phyloP scores from a whole-genome alignment of 345 rosid genomes.

The Bruguiera sexangula region DNA sequence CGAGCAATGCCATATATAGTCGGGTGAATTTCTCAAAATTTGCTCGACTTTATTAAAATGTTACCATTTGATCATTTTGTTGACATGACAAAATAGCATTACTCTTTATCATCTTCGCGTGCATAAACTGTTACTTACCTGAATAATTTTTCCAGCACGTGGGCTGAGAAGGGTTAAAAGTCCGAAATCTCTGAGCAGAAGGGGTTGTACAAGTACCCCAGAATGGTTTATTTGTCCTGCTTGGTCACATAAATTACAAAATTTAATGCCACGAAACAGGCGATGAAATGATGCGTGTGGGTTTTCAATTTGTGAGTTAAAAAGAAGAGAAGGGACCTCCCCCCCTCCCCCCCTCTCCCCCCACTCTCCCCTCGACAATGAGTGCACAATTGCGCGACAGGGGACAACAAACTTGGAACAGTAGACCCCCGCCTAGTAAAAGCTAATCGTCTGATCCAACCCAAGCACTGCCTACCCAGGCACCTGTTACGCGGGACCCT shows the following conservation, averaged over 20 bases:
- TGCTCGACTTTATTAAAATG: too few species aligned
- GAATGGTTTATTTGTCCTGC: slow-evolving; percentile 40
- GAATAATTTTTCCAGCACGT: slow-evolving; percentile 4
- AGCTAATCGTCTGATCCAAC: slow-evolving; percentile 31
- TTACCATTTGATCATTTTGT: too few species aligned
- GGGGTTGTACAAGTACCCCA: slow-evolving; percentile 4
- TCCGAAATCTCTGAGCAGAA: neutral
- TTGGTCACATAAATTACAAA: slow-evolving; percentile 22
- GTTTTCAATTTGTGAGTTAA: neutral
- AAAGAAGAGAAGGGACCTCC: neutral
- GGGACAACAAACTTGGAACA: slow-evolving; percentile 5
- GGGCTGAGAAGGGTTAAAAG: slow-evolving; percentile 22
- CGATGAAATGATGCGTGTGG: neutral
- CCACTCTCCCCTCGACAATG: too few species aligned
- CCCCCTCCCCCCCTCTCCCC: neutral
- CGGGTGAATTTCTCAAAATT: neutral
- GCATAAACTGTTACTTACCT: too few species aligned
- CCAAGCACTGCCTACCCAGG: slow-evolving; percentile 35
- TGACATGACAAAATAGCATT: too few species aligned
- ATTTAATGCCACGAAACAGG: slow-evolving; percentile 28
- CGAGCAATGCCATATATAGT: too few species aligned
- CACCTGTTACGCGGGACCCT: slow-evolving; percentile 4
- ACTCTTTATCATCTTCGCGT: too few species aligned
- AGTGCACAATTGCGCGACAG: neutral
- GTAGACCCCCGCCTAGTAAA: slow-evolving; percentile 14